phyloP scores from a whole-genome alignment of 352 stramenopile genomes.

The Pythium graminicola region DNA sequence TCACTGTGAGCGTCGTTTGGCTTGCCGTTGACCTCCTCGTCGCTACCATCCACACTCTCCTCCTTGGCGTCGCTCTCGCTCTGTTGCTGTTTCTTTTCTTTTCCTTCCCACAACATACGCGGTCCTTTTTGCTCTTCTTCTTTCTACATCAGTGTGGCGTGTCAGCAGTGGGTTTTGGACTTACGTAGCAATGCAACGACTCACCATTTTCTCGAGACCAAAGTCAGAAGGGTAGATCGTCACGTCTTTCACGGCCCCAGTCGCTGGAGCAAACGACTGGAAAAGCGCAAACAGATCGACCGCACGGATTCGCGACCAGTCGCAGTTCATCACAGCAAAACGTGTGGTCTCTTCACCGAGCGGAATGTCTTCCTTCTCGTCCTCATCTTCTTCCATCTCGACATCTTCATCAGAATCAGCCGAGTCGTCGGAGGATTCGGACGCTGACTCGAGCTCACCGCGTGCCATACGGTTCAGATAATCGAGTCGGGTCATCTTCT shows the following conservation, averaged over 20 bases:
- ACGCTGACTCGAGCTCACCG: constrained; percentile 57
- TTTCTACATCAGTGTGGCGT: no score
- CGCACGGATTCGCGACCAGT: constrained; percentile 95
- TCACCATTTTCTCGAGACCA: constrained; percentile 91
- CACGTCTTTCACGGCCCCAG: constrained; percentile 86
- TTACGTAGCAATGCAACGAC: not conserved
- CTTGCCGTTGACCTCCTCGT: constrained; percentile 15
- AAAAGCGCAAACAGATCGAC: constrained; percentile 95
- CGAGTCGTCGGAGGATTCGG: constrained; percentile 46
- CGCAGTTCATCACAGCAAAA: constrained; percentile 94
- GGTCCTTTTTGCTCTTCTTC: constrained; percentile 74
- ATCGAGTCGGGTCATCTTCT: constrained; percentile 73
- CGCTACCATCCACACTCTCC: not conserved
- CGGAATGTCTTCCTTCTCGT: constrained; percentile 70
- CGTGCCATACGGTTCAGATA: constrained; percentile 84
- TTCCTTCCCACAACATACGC: constrained; percentile 50
- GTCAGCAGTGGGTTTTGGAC: no score
- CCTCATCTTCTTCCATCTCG: constrained; percentile 37
- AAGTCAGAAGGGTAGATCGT: constrained; percentile 96
- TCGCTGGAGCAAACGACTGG: constrained; percentile 89
- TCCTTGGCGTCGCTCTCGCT: constrained; percentile 2
- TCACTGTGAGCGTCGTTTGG: constrained; percentile 24
- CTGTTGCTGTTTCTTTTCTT: constrained; percentile 12
- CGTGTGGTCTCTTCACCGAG: constrained; percentile 79
- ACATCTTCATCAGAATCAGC: constrained; percentile 42